Percentiles rank a stretch among this genome's conserved stretches.
These are phyloP conservation scores for Barnettozyma populi DNA, from an alignment of 805 yeast species.

Conservation along the genomic window DNA sequence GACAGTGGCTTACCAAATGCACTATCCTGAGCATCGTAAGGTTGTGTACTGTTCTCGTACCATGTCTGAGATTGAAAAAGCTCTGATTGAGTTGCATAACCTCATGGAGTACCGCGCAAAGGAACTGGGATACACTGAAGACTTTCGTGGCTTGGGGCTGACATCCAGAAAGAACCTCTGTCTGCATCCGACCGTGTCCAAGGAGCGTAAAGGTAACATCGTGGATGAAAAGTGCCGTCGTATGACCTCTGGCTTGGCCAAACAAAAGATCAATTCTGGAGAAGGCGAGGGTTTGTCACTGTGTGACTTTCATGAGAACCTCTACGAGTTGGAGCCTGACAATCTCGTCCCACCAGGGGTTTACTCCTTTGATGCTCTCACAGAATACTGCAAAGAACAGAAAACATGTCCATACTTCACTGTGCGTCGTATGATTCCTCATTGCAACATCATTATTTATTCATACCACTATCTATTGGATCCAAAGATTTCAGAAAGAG, in stretches of 20 bases:
- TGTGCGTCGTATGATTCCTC: slow-evolving; percentile 94
- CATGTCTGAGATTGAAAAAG: slow-evolving; percentile 98
- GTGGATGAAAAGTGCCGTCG: slow-evolving; percentile 97
- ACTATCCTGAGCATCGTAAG: slow-evolving; percentile 89
- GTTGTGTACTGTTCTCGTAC: slow-evolving; percentile 98
- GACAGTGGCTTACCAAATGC: slow-evolving; percentile 93
- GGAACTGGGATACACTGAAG: slow-evolving; percentile 83
- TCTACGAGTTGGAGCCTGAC: slow-evolving; percentile 81
- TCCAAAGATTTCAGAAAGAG: slow-evolving; percentile 96
- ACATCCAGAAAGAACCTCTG: slow-evolving; percentile 94
- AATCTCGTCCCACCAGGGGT: slow-evolving; percentile 90
- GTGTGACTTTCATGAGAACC: slow-evolving; percentile 88
- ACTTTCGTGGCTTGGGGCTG: slow-evolving; percentile 89
- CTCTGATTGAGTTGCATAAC: slow-evolving; percentile 81
- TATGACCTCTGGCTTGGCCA: slow-evolving; percentile 86
- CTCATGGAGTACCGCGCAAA: slow-evolving; percentile 82
- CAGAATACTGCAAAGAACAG: slow-evolving; percentile 68
- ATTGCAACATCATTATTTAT: slow-evolving; percentile 90
- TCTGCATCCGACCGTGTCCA: slow-evolving; percentile 78
- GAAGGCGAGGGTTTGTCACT: slow-evolving; percentile 49
- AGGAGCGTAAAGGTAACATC: slow-evolving; percentile 83
- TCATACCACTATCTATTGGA: slow-evolving; percentile 94
- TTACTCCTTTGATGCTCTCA: slow-evolving; percentile 82
- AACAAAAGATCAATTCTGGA: slow-evolving; percentile 50
- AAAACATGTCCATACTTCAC: slow-evolving; percentile 96